Evolutionary conservation across 176 grass and related monocot species (phyloP).

Genomic region (Aegilops umbellulata): DNA sequence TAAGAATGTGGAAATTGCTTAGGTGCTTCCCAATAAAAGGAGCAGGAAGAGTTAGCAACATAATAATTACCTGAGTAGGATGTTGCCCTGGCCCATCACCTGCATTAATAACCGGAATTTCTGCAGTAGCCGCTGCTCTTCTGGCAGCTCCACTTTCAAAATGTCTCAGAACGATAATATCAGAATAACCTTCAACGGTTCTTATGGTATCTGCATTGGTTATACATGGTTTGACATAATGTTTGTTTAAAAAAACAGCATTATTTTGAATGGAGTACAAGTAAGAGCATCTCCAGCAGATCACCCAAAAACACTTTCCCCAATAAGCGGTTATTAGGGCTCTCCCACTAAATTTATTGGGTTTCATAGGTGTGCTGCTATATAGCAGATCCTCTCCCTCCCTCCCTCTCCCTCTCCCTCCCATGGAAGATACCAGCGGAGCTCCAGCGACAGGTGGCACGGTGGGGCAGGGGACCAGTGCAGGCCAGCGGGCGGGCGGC

Average conservation of each 20-base stretch:
- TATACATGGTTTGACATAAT: neutral
- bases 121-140: constrained; percentile 58
- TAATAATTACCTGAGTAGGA: constrained; percentile 69
- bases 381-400: too few species aligned
- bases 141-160: constrained; percentile 89
- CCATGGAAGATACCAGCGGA: too few species aligned
- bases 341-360: too few species aligned
- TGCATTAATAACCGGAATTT: constrained; percentile 87
- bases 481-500: too few species aligned
- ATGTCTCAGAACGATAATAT: constrained; percentile 86
- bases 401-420: too few species aligned
- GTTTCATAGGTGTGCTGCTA: too few species aligned
- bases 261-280: neutral
- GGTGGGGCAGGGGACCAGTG: too few species aligned
- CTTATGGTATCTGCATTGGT: constrained; percentile 80
- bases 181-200: constrained; percentile 80
- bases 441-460: too few species aligned
- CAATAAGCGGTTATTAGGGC: too few species aligned
- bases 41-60: neutral
- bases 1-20: neutral
- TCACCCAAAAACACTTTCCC: too few species aligned
- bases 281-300: too few species aligned
- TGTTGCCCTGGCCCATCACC: constrained; percentile 91
- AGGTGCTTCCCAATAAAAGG: neutral
- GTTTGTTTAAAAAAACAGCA: neutral